Evolutionary conservation across 1,139 yeast species (phyloP).

Genomic region (Lodderomyces elongisporus): DNA sequence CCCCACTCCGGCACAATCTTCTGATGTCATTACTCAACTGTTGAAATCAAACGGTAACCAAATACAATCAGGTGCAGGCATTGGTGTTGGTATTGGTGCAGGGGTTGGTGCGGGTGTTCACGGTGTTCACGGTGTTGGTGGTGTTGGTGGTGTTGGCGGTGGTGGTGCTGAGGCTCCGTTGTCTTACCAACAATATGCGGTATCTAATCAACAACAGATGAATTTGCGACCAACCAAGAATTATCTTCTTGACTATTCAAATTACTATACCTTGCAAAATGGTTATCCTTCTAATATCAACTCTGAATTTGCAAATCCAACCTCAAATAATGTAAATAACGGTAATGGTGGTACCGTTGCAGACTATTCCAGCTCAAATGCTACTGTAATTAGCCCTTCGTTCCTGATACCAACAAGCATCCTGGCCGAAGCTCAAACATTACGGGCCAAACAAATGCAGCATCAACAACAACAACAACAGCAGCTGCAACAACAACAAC

Average conservation of each 20-base stretch:
- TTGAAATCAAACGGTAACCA: background rate
- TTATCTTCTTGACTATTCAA: constrained; percentile 12
- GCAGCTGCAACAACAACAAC: constrained; percentile 5
- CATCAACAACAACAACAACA: no score
- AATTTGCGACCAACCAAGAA: constrained; percentile 9
- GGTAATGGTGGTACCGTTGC: background rate
- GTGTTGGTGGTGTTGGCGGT: no score
- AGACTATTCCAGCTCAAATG: background rate
- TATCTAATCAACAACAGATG: constrained; percentile 1
- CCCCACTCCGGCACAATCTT: constrained; percentile 4
- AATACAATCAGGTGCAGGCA: background rate
- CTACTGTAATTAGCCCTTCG: constrained; percentile 8
- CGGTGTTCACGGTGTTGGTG: no score
- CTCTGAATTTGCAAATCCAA: constrained; percentile 7
- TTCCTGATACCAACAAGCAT: constrained; percentile 9
- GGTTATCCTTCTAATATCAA: constrained; percentile 10
- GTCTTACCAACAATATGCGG: constrained; percentile 2
- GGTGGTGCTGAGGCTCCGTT: constrained; percentile 1
- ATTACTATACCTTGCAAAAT: constrained; percentile 13
- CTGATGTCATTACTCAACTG: background rate
- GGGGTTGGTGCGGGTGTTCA: no score
- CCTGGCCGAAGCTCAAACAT: constrained; percentile 7
- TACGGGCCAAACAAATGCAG: constrained; percentile 5
- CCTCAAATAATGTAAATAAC: constrained; percentile 1
- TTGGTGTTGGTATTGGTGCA: no score